These are phyloP conservation scores for Kluyveromyces dobzhanskii DNA, from an alignment of 805 yeast species.

Conservation along the genomic window DNA sequence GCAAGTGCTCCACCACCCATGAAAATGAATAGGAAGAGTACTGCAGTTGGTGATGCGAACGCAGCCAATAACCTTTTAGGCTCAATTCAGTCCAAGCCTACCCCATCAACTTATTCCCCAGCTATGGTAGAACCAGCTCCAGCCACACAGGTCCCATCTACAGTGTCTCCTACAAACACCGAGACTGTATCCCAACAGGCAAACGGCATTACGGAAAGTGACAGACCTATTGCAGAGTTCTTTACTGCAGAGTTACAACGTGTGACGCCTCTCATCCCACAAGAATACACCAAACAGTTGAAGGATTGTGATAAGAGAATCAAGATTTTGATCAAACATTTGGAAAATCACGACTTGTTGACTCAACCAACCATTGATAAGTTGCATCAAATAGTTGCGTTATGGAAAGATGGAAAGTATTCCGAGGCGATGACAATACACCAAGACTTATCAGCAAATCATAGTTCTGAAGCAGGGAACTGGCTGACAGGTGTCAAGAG, in stretches of 20 bases:
- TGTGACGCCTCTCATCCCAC: constrained; percentile 69
- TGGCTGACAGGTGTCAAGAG: constrained; percentile 94
- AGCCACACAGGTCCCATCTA: constrained; percentile 19
- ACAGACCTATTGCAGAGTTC: constrained; percentile 49
- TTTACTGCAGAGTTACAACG: constrained; percentile 48
- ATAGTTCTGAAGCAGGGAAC: constrained; percentile 69
- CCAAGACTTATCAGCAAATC: constrained; percentile 51
- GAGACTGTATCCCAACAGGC: constrained; percentile 38
- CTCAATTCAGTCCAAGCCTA: constrained; percentile 12
- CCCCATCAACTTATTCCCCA: not conserved
- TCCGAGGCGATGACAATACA: constrained; percentile 49
- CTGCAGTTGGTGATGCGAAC: constrained; percentile 13
- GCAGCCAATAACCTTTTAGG: constrained; percentile 17
- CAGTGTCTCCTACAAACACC: constrained; percentile 12
- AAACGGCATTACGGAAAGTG: constrained; percentile 51
- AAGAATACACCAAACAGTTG: constrained; percentile 61
- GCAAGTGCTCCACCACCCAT: constrained; percentile 30
- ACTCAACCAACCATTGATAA: constrained; percentile 46
- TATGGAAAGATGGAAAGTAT: constrained; percentile 48
- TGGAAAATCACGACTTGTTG: constrained; percentile 64
- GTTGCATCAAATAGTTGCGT: constrained; percentile 42
- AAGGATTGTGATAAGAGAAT: constrained; percentile 78
- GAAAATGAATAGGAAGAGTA: constrained; percentile 16
- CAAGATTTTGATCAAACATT: constrained; percentile 63
- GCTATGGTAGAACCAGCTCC: not conserved